These are phyloP conservation scores for Epichloe scottii DNA, from an alignment of 2,329 filamentous ascomycete species.

Conservation along the genomic window DNA sequence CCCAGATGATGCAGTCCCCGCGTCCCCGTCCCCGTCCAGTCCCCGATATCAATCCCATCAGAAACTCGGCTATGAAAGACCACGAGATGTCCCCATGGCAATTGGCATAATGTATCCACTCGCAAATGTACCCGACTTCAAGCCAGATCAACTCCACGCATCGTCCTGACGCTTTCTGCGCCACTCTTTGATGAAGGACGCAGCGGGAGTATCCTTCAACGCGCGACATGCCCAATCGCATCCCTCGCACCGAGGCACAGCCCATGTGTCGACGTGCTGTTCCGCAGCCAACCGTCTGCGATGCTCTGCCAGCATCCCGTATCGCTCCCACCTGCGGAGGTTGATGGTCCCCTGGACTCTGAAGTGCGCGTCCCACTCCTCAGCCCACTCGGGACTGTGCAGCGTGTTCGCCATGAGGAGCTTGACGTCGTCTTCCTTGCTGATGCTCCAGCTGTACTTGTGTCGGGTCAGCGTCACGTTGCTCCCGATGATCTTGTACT, in stretches of 20 bases:
- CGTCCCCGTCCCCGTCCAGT: too few relatives aligned
- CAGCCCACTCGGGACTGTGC: slow-evolving; percentile 10
- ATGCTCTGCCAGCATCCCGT: slow-evolving; percentile 13
- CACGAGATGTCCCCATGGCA: too few relatives aligned
- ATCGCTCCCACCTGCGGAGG: slow-evolving; percentile 14
- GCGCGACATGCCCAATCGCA: slow-evolving; percentile 9
- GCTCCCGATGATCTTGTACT: slow-evolving; percentile 10
- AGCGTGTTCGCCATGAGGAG: slow-evolving; percentile 12
- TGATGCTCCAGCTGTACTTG: slow-evolving; percentile 9
- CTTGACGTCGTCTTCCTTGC: slow-evolving; percentile 8
- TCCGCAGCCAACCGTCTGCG: slow-evolving; percentile 8
- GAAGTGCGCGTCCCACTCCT: slow-evolving; percentile 15
- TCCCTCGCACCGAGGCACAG: slow-evolving; percentile 1
- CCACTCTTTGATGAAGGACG: slow-evolving; percentile 2
- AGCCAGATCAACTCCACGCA: not conserved
- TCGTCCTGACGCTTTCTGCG: not conserved
- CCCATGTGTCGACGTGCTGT: slow-evolving; percentile 3
- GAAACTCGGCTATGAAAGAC: too few relatives aligned
- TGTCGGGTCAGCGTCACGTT: slow-evolving; percentile 8
- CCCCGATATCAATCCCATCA: too few relatives aligned
- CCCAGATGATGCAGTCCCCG: too few relatives aligned
- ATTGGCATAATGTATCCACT: too few relatives aligned
- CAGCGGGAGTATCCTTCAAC: slow-evolving; percentile 1
- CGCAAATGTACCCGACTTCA: too few relatives aligned
- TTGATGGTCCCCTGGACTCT: slow-evolving; percentile 9